phyloP scores from a whole-genome alignment of 169 alveolate genomes.

The Plasmodium chabaudi region DNA sequence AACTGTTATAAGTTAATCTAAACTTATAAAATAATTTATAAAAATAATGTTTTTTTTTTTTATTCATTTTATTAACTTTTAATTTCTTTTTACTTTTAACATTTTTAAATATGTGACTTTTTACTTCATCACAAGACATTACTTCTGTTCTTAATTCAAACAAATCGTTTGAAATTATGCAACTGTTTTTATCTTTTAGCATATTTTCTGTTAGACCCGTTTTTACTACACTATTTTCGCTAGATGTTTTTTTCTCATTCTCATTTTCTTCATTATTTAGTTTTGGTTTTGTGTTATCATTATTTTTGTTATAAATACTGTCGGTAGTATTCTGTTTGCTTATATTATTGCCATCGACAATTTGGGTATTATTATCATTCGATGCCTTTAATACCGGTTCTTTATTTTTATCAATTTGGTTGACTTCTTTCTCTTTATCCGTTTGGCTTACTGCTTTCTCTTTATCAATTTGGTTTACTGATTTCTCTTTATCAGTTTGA shows the following conservation, averaged over 20 bases:
- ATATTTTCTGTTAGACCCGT: background rate
- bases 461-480: no score
- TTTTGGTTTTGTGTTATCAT: no score
- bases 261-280: no score
- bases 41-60: conserved; percentile 68
- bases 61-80: conserved; percentile 43
- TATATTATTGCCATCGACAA: no score
- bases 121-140: conserved; percentile 63
- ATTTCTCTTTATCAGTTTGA: no score
- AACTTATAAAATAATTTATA: conserved; percentile 60
- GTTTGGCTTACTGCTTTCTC: no score
- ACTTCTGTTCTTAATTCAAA: conserved; percentile 63
- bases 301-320: no score
- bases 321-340: no score
- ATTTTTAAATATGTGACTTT: conserved; percentile 61
- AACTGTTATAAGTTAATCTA: conserved; percentile 51
- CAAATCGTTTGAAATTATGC: conserved; percentile 18
- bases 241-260: no score
- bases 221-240: background rate
- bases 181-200: background rate
- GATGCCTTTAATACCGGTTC: background rate
- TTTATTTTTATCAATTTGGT: no score
- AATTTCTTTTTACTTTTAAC: conserved; percentile 52
- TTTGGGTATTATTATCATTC: background rate
- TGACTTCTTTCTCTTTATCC: no score